These are phyloP conservation scores for Fraxinus greggii DNA, from an alignment of 305 asterid species.

Conservation along the genomic window DNA sequence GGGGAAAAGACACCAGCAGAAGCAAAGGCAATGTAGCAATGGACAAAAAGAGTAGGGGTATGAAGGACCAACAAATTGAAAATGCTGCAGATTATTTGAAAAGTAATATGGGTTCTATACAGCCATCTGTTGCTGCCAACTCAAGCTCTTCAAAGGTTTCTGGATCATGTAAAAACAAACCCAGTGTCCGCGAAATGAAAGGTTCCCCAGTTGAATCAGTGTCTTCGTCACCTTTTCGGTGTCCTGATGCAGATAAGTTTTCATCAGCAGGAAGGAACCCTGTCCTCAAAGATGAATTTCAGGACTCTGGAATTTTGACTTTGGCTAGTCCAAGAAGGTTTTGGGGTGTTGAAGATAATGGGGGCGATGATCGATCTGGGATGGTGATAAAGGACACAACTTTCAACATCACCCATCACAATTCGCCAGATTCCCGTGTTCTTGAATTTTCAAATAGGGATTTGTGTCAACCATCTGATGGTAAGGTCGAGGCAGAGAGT, in stretches of 20 bases:
- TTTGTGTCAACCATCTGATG: neutral
- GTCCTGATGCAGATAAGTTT: slow-evolving; percentile 42
- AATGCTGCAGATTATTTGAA: slow-evolving; percentile 46
- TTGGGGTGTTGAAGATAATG: slow-evolving; percentile 47
- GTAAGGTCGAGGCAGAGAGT: slow-evolving; percentile 23
- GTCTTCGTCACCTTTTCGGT: slow-evolving; percentile 87
- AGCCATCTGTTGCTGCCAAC: slow-evolving; percentile 67
- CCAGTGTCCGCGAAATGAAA: slow-evolving; percentile 61
- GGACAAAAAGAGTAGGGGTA: slow-evolving; percentile 43
- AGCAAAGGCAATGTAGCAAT: slow-evolving; percentile 34
- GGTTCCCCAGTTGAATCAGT: slow-evolving; percentile 96
- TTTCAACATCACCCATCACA: slow-evolving; percentile 34
- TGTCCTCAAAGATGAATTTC: slow-evolving; percentile 42
- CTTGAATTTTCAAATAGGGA: neutral
- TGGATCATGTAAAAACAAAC: slow-evolving; percentile 69
- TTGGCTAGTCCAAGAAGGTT: slow-evolving; percentile 50
- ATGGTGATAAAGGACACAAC: slow-evolving; percentile 40
- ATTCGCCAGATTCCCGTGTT: neutral
- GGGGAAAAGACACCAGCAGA: slow-evolving; percentile 48
- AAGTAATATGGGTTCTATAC: slow-evolving; percentile 54
- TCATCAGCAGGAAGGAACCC: slow-evolving; percentile 42
- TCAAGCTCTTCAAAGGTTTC: slow-evolving; percentile 97
- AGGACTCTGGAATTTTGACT: slow-evolving; percentile 42
- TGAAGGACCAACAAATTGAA: slow-evolving; percentile 34
- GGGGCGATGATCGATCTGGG: slow-evolving; percentile 37